Conservation (phyloP, 202 grass and related monocot species). For the Sporobolus alterniflorus region DNA sequence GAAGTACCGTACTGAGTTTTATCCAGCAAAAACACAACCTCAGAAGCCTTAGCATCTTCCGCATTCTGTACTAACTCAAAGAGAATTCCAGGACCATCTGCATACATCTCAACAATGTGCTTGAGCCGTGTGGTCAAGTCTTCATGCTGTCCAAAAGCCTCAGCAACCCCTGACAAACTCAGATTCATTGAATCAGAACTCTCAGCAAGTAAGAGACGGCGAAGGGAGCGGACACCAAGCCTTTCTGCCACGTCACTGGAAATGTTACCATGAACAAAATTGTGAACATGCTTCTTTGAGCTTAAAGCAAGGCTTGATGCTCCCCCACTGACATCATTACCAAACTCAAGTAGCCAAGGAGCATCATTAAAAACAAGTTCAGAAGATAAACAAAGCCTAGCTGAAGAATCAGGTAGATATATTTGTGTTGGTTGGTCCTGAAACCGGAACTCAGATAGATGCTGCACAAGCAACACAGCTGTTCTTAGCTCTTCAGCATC, state of each 20-base stretch:
- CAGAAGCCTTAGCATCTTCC: slow-evolving; percentile 97
- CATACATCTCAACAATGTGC: slow-evolving; percentile 99
- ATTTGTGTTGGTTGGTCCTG: slow-evolving; percentile 82
- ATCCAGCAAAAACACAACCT: slow-evolving; percentile 95
- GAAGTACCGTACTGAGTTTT: slow-evolving; percentile 97
- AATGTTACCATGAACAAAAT: slow-evolving; percentile 98
- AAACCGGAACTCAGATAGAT: slow-evolving; percentile 88
- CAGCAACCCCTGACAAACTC: slow-evolving; percentile 96
- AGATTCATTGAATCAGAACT: slow-evolving; percentile 99
- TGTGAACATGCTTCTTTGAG: slow-evolving; percentile 72
- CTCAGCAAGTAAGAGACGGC: slow-evolving; percentile 92
- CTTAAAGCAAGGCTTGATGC: slow-evolving; percentile 62
- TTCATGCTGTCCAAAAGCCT: slow-evolving; percentile 98
- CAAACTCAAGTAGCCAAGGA: slow-evolving; percentile 87
- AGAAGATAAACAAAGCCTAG: slow-evolving; percentile 81
- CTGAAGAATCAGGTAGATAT: slow-evolving; percentile 90
- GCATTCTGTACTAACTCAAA: slow-evolving; percentile 98
- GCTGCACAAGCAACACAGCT: slow-evolving; percentile 78
- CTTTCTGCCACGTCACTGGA: slow-evolving; percentile 97
- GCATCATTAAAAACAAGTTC: slow-evolving; percentile 98
- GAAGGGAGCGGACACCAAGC: slow-evolving; percentile 92
- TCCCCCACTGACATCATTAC: slow-evolving; percentile 51
- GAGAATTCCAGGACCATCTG: slow-evolving; percentile 96
- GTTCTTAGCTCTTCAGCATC: slow-evolving; percentile 81
- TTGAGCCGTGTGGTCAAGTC: slow-evolving; percentile 96